phyloP scores from a whole-genome alignment of 176 grass and related monocot genomes.

The Juncus effusus region DNA sequence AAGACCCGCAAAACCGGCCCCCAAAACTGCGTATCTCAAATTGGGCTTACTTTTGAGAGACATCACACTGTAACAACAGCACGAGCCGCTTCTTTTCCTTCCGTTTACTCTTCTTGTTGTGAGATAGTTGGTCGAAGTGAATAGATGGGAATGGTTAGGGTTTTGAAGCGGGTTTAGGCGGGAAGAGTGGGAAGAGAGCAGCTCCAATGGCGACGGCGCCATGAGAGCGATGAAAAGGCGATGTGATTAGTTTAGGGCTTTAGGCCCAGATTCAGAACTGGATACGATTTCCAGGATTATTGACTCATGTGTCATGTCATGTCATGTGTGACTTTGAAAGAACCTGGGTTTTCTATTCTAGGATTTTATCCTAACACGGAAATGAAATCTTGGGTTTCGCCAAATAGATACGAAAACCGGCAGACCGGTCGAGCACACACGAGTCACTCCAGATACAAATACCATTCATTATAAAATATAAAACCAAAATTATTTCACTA shows the following conservation, averaged over 20 bases:
- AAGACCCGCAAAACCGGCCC: slow-evolving; percentile 73
- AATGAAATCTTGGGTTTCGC: too few relatives aligned
- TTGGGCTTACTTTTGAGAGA: slow-evolving; percentile 17
- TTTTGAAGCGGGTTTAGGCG: slow-evolving; percentile 24
- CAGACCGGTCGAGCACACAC: too few relatives aligned
- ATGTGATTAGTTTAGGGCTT: background rate
- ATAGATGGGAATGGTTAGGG: slow-evolving; percentile 10
- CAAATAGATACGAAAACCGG: too few relatives aligned
- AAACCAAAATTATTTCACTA: too few relatives aligned
- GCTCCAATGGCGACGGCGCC: slow-evolving; percentile 19
- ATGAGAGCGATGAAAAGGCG: background rate
- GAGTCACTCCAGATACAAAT: too few relatives aligned
- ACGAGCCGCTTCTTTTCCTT: background rate
- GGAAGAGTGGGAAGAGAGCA: background rate
- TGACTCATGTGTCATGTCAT: too few relatives aligned
- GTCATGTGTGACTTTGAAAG: too few relatives aligned
- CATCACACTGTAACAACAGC: slow-evolving; percentile 11
- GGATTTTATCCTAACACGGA: too few relatives aligned
- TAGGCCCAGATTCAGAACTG: too few relatives aligned
- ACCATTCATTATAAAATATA: too few relatives aligned
- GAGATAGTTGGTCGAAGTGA: slow-evolving; percentile 1
- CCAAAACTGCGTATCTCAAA: slow-evolving; percentile 70
- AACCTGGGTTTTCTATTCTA: too few relatives aligned
- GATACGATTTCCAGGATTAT: too few relatives aligned
- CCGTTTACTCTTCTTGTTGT: slow-evolving; percentile 2